Evolutionary conservation across 139 green algal species (phyloP).

Genomic region (Ostreobium quekettii): DNA sequence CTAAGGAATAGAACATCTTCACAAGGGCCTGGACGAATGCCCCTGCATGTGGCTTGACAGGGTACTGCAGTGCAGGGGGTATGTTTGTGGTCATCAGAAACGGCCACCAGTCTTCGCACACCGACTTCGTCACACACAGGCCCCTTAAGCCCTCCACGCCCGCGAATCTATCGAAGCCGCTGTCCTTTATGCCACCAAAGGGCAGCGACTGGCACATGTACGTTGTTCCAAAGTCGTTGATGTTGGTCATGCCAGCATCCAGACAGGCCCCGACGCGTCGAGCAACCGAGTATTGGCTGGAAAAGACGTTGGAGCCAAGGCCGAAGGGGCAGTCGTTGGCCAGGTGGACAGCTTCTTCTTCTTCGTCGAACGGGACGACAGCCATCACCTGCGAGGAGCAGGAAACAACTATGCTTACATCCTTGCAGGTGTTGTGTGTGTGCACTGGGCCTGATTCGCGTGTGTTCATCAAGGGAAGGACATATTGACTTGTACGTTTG

Average conservation of each 20-base stretch:
- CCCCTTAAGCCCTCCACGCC: constrained; percentile 89
- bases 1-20: constrained; percentile 73
- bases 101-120: constrained; percentile 71
- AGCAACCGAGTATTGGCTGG: constrained; percentile 23
- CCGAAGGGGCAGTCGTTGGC: constrained; percentile 95
- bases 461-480: too few relatives aligned
- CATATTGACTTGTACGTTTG: too few relatives aligned
- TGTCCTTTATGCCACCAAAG: constrained; percentile 95
- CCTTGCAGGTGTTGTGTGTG: too few relatives aligned
- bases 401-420: too few relatives aligned
- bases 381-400: constrained; percentile 48
- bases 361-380: constrained; percentile 43
- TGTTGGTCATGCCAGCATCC: constrained; percentile 78
- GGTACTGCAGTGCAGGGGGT: constrained; percentile 78
- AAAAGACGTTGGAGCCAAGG: constrained; percentile 86
- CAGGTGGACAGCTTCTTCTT: constrained; percentile 82
- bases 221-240: constrained; percentile 94
- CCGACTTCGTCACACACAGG: constrained; percentile 75
- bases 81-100: constrained; percentile 81
- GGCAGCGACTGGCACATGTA: constrained; percentile 98
- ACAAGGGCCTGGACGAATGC: constrained; percentile 67
- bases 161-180: constrained; percentile 88
- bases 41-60: constrained; percentile 44
- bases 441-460: too few relatives aligned
- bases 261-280: constrained; percentile 49